A percentile compares a stretch with the other conserved stretches of the same genome.
These are phyloP conservation scores for Kingdonia uniflora DNA, from an alignment of 164 flowering plant species.

Conservation along the genomic window DNA sequence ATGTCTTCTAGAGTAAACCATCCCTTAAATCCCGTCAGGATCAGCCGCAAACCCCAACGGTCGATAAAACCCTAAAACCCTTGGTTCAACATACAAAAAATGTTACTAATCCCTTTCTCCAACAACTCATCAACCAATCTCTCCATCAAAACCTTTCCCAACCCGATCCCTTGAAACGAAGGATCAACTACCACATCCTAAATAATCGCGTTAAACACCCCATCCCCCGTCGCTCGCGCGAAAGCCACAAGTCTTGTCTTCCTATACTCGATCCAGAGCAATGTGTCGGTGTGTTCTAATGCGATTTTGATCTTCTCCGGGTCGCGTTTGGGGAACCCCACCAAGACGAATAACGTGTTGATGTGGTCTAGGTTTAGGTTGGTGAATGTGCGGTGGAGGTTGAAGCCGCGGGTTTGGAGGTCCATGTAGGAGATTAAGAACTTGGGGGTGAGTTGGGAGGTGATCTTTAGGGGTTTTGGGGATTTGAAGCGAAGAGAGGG, in stretches of 20 bases:
- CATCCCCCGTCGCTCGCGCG: slow-evolving; percentile 95
- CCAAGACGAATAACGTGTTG: slow-evolving; percentile 72
- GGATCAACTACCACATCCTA: slow-evolving; percentile 99
- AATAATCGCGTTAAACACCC: slow-evolving; percentile 85
- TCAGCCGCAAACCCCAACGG: slow-evolving; percentile 88
- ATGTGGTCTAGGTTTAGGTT: slow-evolving; percentile 76
- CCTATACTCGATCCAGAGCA: slow-evolving; percentile 66
- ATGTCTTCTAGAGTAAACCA: slow-evolving; percentile 67
- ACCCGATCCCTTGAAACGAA: slow-evolving; percentile 78
- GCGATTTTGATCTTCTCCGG: slow-evolving; percentile 63
- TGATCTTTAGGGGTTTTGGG: slow-evolving; percentile 9
- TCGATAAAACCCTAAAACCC: slow-evolving; percentile 85
- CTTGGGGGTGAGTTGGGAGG: slow-evolving; percentile 11
- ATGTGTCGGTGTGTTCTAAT: slow-evolving; percentile 59
- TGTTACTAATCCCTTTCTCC: slow-evolving; percentile 56
- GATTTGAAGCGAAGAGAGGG: slow-evolving; percentile 7
- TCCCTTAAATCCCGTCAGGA: slow-evolving; percentile 91
- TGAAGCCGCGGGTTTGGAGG: slow-evolving; percentile 70
- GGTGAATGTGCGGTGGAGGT: slow-evolving; percentile 37
- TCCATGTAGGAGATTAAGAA: slow-evolving; percentile 52
- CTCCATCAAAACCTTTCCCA: slow-evolving; percentile 95
- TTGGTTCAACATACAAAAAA: slow-evolving; percentile 79
- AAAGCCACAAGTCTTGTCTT: slow-evolving; percentile 81
- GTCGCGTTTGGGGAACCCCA: slow-evolving; percentile 85
- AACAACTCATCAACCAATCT: slow-evolving; percentile 48